Percentiles rank a stretch among this genome's conserved stretches.
These are phyloP conservation scores for Hylodesmum podocarpum DNA, from an alignment of 306 rosid genomes.

Conservation along the genomic window DNA sequence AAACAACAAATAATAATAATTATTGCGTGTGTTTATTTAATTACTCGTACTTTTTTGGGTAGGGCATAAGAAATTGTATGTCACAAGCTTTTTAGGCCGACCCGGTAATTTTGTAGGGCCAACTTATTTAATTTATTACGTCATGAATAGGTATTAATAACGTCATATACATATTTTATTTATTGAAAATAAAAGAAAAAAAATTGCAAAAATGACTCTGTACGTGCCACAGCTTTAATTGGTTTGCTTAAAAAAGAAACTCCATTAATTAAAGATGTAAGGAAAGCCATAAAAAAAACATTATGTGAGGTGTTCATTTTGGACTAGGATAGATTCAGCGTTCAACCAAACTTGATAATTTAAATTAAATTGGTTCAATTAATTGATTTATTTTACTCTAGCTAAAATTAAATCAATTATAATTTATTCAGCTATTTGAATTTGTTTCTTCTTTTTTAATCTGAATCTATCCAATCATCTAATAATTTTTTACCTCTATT, in stretches of 20 bases:
- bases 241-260: constrained; percentile 26
- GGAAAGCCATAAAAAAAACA: neutral
- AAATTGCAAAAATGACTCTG: neutral
- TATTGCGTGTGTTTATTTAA: neutral
- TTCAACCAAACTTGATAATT: neutral
- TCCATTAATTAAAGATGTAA: neutral
- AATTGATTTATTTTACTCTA: neutral
- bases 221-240: neutral
- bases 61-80: constrained; percentile 6
- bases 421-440: neutral
- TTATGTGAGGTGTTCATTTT: neutral
- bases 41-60: neutral
- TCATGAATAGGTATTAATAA: constrained; percentile 25
- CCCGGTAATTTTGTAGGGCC: neutral
- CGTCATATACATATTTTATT: neutral
- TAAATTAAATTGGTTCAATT: neutral
- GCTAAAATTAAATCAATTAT: neutral
- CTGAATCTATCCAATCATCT: neutral
- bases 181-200: neutral
- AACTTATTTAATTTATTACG: constrained; percentile 17
- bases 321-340: neutral
- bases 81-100: neutral
- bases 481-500: neutral
- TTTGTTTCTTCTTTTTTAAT: neutral
- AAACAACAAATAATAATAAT: neutral